Evolutionary conservation across 306 rosid genomes (phyloP), one percentile per base, ranked within the genome.

Genomic region (Potentilla sterilis): DNA sequence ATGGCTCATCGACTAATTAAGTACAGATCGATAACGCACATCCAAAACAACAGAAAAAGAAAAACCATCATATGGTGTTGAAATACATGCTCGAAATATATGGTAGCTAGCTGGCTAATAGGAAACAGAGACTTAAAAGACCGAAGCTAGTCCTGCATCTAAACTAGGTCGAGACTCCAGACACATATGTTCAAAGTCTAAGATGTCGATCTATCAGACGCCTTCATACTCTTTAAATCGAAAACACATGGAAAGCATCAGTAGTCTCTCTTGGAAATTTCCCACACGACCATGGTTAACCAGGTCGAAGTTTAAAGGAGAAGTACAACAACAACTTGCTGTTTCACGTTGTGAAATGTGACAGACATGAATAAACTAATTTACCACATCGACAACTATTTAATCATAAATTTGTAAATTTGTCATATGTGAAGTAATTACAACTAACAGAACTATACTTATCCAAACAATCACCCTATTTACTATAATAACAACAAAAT

Each of bases 71-170:
- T n/a, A 19, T 54, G 61, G 24, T 54, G 12, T 54, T 54, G 61
- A 52, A 46, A 46, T 46, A 46, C 11, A 55, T n/a, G 21, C 61
- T 55, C 32, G 61, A 55, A 54, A 21, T 22, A 28, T 28, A 28
- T 28, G 43, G 28, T 28, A 28, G 28, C 28, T 52, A n/a, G 11
- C 11, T 47, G 32, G 24, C 5, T 18, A 21, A 70, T 77, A 51
- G 81, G 63, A 81, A 55, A 48, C 64, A 65, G 67, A 67, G 70
- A 63, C 62, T 46, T 10, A 49, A 21, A 9, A 5, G 49, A 42
- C 61, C 34, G 9, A 12, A 48, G 54, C 52, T 28, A 14, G 46
- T 69, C 12, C 14, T 70, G 69, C 66, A 47, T 19, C 55, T 35
- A 58, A 59, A 74, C 47, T 22, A 44, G 34, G 61, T 22, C 14